phyloP scores from a whole-genome alignment of 352 stramenopile genomes.

The Phytophthora agathidicida region DNA sequence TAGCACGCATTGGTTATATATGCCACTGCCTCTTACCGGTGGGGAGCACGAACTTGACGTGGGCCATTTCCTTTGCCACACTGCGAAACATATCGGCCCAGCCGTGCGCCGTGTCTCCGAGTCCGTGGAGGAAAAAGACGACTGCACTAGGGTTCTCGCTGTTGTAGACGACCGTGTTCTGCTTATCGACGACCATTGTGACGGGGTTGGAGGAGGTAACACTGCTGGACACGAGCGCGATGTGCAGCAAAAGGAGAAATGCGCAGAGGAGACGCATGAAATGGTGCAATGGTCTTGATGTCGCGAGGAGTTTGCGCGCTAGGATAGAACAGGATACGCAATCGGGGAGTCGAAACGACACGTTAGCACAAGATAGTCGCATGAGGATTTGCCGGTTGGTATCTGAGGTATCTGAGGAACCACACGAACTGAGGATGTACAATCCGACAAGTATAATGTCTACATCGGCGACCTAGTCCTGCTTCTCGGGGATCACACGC shows the following conservation, averaged over 20 bases:
- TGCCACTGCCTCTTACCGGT: conserved; percentile 39
- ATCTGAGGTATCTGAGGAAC: too few species aligned
- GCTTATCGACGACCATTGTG: conserved; percentile 38
- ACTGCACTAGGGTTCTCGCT: conserved; percentile 27
- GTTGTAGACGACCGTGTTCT: conserved; percentile 37
- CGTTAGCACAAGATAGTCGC: too few species aligned
- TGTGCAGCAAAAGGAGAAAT: conserved; percentile 27
- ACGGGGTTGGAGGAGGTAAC: too few species aligned
- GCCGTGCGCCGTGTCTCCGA: conserved; percentile 91
- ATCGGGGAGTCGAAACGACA: too few species aligned
- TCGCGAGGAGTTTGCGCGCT: conserved; percentile 1
- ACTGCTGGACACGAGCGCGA: conserved; percentile 9
- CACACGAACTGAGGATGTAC: too few species aligned
- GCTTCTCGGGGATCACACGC: conserved; percentile 47
- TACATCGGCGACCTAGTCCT: conserved; percentile 9
- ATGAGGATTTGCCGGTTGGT: too few species aligned
- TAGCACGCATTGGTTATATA: too few species aligned
- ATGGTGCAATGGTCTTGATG: background rate
- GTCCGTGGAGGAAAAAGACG: conserved; percentile 85
- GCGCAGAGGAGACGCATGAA: conserved; percentile 3
- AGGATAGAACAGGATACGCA: too few species aligned
- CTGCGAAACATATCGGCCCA: conserved; percentile 64
- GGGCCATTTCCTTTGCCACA: conserved; percentile 56
- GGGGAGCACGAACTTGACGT: conserved; percentile 81
- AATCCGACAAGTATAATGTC: background rate